Conservation (phyloP, 164 flowering plant genomes). For the Annona cherimola region DNA sequence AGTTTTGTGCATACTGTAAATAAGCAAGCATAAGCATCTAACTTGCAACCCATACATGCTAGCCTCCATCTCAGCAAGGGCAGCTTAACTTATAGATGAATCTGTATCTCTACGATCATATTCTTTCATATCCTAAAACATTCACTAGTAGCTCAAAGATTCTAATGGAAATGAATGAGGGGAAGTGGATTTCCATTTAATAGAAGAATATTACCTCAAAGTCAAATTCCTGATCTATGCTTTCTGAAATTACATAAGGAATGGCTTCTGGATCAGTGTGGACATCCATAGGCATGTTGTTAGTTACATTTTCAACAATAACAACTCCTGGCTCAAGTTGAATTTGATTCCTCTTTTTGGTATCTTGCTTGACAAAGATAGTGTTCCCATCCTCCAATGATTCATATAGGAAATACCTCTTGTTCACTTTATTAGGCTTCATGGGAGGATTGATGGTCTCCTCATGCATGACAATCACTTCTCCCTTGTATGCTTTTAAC, state of each 20-base stretch:
- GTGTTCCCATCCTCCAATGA: conserved; percentile 14
- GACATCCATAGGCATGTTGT: conserved; percentile 21
- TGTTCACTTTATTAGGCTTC: conserved; percentile 6
- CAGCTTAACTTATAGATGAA: conserved; percentile 45
- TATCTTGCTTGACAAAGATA: conserved; percentile 10
- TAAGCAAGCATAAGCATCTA: background rate
- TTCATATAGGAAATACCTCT: conserved; percentile 4
- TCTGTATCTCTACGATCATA: conserved; percentile 18
- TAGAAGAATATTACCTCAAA: conserved; percentile 33
- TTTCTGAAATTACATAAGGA: conserved; percentile 14
- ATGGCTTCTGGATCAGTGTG: conserved; percentile 15
- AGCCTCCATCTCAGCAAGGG: conserved; percentile 72
- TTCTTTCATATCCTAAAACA: conserved; percentile 29
- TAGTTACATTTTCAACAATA: conserved; percentile 54
- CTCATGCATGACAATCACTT: conserved; percentile 23
- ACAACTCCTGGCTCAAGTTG: conserved; percentile 21
- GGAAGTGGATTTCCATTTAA: background rate
- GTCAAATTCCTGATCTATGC: conserved; percentile 17
- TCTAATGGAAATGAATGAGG: too few species aligned
- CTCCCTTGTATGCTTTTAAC: conserved; percentile 19
- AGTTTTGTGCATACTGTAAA: too few species aligned
- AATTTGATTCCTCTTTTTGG: conserved; percentile 15
- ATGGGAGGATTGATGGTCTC: conserved; percentile 9
- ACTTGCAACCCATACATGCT: conserved; percentile 80
- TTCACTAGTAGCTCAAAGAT: background rate